These are phyloP conservation scores for Ceratocystis destructans DNA, from an alignment of 2,329 filamentous ascomycete genomes.

Conservation along the genomic window DNA sequence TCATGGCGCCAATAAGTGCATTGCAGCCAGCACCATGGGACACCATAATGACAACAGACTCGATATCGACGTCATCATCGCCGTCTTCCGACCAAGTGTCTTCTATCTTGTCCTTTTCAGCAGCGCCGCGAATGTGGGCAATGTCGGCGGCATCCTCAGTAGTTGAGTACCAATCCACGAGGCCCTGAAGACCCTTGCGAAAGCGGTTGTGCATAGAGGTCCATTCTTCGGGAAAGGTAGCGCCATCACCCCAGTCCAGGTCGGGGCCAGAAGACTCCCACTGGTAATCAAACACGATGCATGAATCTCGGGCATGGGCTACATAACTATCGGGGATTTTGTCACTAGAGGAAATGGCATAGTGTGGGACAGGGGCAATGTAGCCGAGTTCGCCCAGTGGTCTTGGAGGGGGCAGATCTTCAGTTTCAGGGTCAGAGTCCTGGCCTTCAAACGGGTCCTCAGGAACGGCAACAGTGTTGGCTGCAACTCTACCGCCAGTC, in stretches of 20 bases:
- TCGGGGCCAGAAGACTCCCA: slow-evolving; percentile 84
- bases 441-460: slow-evolving; percentile 17
- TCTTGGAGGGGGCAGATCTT: slow-evolving; percentile 22
- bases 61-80: slow-evolving; percentile 49
- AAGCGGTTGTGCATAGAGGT: slow-evolving; percentile 88
- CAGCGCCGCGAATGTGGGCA: slow-evolving; percentile 29
- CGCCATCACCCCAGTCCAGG: slow-evolving; percentile 75
- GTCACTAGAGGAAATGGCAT: slow-evolving; percentile 66
- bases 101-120: slow-evolving; percentile 25
- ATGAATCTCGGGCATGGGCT: slow-evolving; percentile 77
- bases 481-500: slow-evolving; percentile 12
- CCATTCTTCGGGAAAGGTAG: slow-evolving; percentile 87
- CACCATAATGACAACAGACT: slow-evolving; percentile 73
- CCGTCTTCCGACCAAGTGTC: slow-evolving; percentile 27
- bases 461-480: slow-evolving; percentile 9
- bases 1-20: slow-evolving; percentile 81
- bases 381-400: slow-evolving; percentile 35
- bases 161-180: slow-evolving; percentile 71
- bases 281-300: slow-evolving; percentile 75
- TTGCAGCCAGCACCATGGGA: slow-evolving; percentile 96
- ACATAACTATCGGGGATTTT: slow-evolving; percentile 81
- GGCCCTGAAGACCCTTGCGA: slow-evolving; percentile 58
- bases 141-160: slow-evolving; percentile 39
- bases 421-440: slow-evolving; percentile 11
- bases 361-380: slow-evolving; percentile 62